Evolutionary conservation across 179 eudicot genomes (phyloP), one percentile per base, ranked within the genome.

Genomic region (Silene coronaria): DNA sequence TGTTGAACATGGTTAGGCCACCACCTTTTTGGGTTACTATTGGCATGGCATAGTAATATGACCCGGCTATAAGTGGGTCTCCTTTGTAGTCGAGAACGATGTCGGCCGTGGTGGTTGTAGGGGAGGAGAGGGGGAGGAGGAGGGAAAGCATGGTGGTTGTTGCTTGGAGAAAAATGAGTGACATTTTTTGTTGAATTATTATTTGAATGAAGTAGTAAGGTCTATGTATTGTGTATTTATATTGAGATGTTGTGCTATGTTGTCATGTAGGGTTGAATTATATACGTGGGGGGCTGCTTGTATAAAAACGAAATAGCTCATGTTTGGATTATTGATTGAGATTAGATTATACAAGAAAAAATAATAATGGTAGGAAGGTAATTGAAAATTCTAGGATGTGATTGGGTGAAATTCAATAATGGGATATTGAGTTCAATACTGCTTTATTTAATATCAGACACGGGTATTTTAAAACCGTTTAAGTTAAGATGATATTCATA

Each of bases 1-100:
- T 28, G 63, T 71, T 55, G 62, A 71, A 71, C 74, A 71, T 71
- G 26, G 74, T 71, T 27, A 71, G 27, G 27, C 74, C 74, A 71
- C 74, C 74, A 7, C 42, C 63, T 12, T 51, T 26, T 70, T 48
- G 73, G 34, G 23, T 70, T 9, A 1, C 45, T 17, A 53, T 23
- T 5, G 75, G 53, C 21, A 58, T 32, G 45, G 45, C 28, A 7
- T 58, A 19, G 75, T 72, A 72, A 3, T 34, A 32, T 30, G 45
- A 22, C 5, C 75, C 75, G n/a, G 66, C 30, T 0, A 72, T 28
- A 0, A 72, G n/a, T 30, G 75, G 65, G 51, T 72, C 19, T 0
- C 75, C 75, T 7, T 59, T 11, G 30, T 3, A 2, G 66, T 72
- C 75, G 19, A 71, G 45, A 4, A 11, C 45, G 26, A 8, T 34